Conservation (phyloP, 106 monocot genomes). For the Platanthera guangdongensis region DNA sequence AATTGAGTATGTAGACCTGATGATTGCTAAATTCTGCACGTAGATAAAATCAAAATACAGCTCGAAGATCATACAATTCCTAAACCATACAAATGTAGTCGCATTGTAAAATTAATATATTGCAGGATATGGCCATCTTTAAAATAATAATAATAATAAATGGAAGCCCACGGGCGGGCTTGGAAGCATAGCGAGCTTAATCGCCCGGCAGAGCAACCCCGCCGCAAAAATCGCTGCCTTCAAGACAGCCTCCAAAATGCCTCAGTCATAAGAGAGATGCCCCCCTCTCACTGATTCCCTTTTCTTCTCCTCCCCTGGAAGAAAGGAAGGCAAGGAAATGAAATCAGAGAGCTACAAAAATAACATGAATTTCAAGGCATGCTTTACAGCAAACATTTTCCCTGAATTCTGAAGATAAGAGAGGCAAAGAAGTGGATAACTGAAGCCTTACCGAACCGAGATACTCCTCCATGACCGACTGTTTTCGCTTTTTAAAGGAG, state of each 20-base stretch:
- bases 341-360: not conserved
- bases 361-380: not conserved
- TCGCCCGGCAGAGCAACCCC: not conserved
- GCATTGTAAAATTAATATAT: no score
- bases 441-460: constrained; percentile 30
- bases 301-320: not conserved
- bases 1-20: no score
- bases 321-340: not conserved
- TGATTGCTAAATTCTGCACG: no score
- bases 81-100: no score
- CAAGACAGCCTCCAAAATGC: not conserved
- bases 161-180: no score
- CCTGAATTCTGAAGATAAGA: not conserved
- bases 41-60: no score
- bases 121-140: no score
- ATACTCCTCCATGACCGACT: constrained; percentile 49
- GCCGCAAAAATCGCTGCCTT: not conserved
- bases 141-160: no score
- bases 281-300: not conserved
- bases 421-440: not conserved
- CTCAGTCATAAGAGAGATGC: not conserved
- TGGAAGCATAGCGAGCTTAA: no score
- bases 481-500: constrained; percentile 52
- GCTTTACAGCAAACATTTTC: not conserved
- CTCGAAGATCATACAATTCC: no score